These are phyloP conservation scores for Pezizomycotina sp. DNA, from an alignment of 2,329 filamentous ascomycete species.

Conservation along the genomic window DNA sequence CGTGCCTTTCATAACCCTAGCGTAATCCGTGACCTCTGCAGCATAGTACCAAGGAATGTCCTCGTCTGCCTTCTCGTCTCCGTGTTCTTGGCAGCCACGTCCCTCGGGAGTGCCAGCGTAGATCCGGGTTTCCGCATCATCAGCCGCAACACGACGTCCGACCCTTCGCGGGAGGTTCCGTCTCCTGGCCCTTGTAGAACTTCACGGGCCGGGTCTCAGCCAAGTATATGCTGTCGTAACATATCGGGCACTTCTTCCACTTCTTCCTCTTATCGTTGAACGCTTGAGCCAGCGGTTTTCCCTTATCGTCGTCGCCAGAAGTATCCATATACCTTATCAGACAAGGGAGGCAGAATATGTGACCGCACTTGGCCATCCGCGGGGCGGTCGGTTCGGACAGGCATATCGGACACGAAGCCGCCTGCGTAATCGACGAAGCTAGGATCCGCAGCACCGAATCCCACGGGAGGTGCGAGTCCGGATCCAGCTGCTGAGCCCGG, in stretches of 20 bases:
- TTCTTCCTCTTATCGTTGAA: slow-evolving; percentile 30
- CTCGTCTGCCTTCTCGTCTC: slow-evolving; percentile 28
- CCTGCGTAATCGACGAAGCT: slow-evolving; percentile 75
- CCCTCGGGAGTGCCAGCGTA: slow-evolving; percentile 72
- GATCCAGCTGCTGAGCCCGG: slow-evolving; percentile 61
- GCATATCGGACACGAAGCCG: slow-evolving; percentile 83
- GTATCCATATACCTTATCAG: slow-evolving; percentile 92
- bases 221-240: slow-evolving; percentile 84
- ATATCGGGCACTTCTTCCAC: slow-evolving; percentile 94
- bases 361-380: slow-evolving; percentile 90
- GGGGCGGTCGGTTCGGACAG: slow-evolving; percentile 83
- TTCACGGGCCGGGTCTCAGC: slow-evolving; percentile 76
- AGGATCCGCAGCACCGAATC: slow-evolving; percentile 77
- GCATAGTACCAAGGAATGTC: slow-evolving; percentile 87
- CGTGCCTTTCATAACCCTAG: slow-evolving; percentile 85
- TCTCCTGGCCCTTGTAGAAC: slow-evolving; percentile 82
- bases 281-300: slow-evolving; percentile 47
- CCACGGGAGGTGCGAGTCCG: slow-evolving; percentile 85
- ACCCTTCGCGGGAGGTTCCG: slow-evolving; percentile 61
- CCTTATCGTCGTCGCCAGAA: slow-evolving; percentile 48
- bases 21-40: slow-evolving; percentile 86
- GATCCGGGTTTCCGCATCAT: slow-evolving; percentile 66
- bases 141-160: slow-evolving; percentile 75
- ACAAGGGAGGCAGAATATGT: slow-evolving; percentile 91
- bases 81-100: slow-evolving; percentile 40